Percentiles rank a stretch among this genome's conserved stretches.
These are phyloP conservation scores for Fusarium beomiforme DNA, from an alignment of 2,329 filamentous ascomycete genomes.

Conservation along the genomic window DNA sequence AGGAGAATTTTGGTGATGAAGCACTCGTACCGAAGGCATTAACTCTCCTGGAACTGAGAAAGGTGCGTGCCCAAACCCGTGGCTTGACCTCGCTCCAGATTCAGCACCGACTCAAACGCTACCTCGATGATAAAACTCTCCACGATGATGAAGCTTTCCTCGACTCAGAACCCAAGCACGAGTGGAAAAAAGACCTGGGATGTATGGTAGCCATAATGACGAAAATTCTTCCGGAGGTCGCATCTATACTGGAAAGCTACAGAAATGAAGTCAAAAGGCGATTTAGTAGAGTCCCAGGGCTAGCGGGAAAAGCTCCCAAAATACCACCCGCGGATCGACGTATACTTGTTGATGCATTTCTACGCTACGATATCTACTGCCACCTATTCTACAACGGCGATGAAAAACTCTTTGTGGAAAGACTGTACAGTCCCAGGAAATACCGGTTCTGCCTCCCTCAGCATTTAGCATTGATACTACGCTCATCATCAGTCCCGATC, in stretches of 20 bases:
- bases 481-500: background rate
- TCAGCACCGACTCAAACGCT: background rate
- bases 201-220: background rate
- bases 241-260: no score
- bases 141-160: background rate
- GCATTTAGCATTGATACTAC: background rate
- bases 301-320: no score
- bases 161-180: no score
- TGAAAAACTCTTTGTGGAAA: background rate
- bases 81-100: background rate
- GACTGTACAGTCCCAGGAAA: background rate
- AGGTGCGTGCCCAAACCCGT: background rate
- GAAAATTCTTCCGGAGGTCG: background rate
- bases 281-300: no score
- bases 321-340: background rate
- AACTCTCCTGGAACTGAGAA: background rate
- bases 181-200: background rate
- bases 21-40: background rate
- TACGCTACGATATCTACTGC: background rate
- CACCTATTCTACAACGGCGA: background rate
- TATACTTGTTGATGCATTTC: background rate
- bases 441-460: background rate
- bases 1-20: background rate
- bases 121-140: background rate
- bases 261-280: no score